phyloP scores from a whole-genome alignment of 176 grass and related monocot species.

The Ananas comosus region DNA sequence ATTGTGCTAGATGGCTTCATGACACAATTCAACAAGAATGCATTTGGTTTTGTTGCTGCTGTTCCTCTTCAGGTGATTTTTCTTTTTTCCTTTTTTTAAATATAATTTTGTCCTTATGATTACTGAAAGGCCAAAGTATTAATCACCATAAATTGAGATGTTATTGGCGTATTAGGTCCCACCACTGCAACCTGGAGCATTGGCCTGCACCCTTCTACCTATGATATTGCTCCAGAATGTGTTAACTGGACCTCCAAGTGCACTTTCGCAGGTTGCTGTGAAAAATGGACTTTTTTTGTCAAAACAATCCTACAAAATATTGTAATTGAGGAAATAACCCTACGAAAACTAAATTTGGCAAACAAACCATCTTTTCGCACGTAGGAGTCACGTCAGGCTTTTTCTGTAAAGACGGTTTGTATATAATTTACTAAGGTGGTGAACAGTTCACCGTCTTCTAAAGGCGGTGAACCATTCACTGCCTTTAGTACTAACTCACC shows the following conservation, averaged over 20 bases:
- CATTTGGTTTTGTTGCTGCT: constrained; percentile 81
- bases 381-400: no score
- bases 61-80: constrained; percentile 70
- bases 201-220: constrained; percentile 70
- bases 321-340: no score
- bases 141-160: not conserved
- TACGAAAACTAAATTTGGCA: no score
- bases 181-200: constrained; percentile 73
- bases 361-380: no score
- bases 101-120: not conserved
- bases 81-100: not conserved
- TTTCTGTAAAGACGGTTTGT: no score
- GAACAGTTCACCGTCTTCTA: no score
- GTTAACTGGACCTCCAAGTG: constrained; percentile 56
- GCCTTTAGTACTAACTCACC: no score
- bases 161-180: constrained; percentile 34
- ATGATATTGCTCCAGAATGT: constrained; percentile 86
- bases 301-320: no score
- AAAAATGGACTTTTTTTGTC: constrained; percentile 36
- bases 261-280: constrained; percentile 68
- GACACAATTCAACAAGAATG: constrained; percentile 99
- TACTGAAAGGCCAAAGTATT: not conserved
- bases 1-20: constrained; percentile 81
- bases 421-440: no score
- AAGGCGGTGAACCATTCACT: no score